Percentiles rank a stretch among this genome's conserved stretches.
phyloP scores from a whole-genome alignment of 306 rosid genomes.

The Quercus glauca region DNA sequence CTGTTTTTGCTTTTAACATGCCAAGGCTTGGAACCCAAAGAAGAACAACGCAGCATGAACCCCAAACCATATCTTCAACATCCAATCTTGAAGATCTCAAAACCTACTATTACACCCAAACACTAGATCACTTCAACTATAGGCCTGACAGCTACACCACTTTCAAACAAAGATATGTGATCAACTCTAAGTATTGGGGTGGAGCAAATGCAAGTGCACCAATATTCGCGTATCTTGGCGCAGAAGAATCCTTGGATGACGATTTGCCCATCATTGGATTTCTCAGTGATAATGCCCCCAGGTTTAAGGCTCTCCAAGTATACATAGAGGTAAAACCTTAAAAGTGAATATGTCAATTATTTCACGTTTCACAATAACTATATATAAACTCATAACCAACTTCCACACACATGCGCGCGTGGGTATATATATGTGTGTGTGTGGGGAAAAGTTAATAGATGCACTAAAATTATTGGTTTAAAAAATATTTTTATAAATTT shows the following conservation, averaged over 20 bases:
- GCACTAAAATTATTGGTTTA: too few species aligned
- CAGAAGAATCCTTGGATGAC: constrained; percentile 47
- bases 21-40: constrained; percentile 33
- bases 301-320: constrained; percentile 58
- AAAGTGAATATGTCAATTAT: not conserved
- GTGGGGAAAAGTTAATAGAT: too few species aligned
- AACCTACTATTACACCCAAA: constrained; percentile 43
- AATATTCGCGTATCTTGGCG: constrained; percentile 61
- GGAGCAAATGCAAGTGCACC: constrained; percentile 61
- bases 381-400: too few species aligned
- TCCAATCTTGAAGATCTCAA: not conserved
- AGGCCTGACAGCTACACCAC: constrained; percentile 52
- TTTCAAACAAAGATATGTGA: constrained; percentile 60
- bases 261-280: constrained; percentile 36
- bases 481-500: too few species aligned
- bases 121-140: constrained; percentile 59
- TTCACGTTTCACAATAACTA: too few species aligned
- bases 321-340: constrained; percentile 60
- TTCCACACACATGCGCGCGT: too few species aligned
- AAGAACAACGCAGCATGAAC: constrained; percentile 1
- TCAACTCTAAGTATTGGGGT: constrained; percentile 67
- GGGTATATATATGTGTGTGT: too few species aligned
- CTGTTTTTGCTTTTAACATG: constrained; percentile 14
- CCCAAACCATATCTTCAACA: constrained; percentile 4
- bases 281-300: constrained; percentile 52